Conservation (phyloP, 1,284 basidiomycete genomes). For the Heterobasidion annosum region DNA sequence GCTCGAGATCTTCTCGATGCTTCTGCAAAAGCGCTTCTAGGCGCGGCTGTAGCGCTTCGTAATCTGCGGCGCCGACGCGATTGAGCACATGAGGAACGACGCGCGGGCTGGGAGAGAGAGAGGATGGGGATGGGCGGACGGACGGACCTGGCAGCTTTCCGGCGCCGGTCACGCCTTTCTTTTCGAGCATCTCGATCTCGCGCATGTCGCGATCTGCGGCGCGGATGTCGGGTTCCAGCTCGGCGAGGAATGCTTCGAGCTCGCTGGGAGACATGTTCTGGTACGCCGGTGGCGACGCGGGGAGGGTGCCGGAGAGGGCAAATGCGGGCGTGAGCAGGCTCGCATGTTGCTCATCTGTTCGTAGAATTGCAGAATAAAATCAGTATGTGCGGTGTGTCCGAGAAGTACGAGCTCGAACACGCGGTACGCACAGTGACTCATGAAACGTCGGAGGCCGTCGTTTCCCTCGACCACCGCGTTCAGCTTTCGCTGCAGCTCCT, state of each 20-base stretch:
- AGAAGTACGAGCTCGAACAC: neutral
- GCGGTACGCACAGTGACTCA: slow-evolving; percentile 53
- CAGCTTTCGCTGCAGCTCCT: slow-evolving; percentile 50
- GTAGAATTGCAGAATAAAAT: slow-evolving; percentile 1
- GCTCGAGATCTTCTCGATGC: slow-evolving; percentile 47
- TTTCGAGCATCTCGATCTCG: slow-evolving; percentile 62
- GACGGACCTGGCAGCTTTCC: slow-evolving; percentile 55
- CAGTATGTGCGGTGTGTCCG: neutral
- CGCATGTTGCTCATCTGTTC: slow-evolving; percentile 63
- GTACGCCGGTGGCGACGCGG: slow-evolving; percentile 43
- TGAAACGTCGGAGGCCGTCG: slow-evolving; percentile 64
- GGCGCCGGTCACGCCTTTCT: slow-evolving; percentile 59
- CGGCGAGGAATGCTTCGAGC: slow-evolving; percentile 57
- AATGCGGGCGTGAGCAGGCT: slow-evolving; percentile 65
- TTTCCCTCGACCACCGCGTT: slow-evolving; percentile 50
- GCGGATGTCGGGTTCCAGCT: slow-evolving; percentile 76
- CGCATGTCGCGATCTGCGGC: slow-evolving; percentile 70
- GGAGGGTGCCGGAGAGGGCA: slow-evolving; percentile 49
- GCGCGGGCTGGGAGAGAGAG: neutral
- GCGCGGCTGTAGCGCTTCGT: slow-evolving; percentile 53
- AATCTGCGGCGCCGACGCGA: slow-evolving; percentile 31
- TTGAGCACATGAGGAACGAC: neutral
- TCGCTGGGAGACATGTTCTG: slow-evolving; percentile 57
- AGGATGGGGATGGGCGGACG: neutral
- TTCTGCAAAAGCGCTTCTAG: slow-evolving; percentile 45